Percentiles rank a stretch among this genome's conserved stretches.
Conservation (phyloP, 164 flowering plant genomes). For the Vitis amurensis region DNA sequence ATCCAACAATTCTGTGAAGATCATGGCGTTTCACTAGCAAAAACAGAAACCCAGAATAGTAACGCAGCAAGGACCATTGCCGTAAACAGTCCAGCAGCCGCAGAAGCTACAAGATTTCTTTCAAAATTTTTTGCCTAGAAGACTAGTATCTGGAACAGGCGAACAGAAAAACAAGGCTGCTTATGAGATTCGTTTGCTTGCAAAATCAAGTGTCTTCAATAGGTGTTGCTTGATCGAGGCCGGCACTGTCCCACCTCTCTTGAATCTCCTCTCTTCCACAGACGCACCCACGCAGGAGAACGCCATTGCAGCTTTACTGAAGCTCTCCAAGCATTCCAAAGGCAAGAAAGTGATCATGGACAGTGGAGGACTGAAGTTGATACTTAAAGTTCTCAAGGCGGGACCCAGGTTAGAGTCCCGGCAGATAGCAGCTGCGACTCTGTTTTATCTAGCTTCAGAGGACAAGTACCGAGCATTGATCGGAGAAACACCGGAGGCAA, state of each 20-base stretch:
- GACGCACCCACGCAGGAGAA: constrained; percentile 58
- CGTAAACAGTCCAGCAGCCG: constrained; percentile 49
- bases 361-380: constrained; percentile 44
- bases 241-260: constrained; percentile 51
- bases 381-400: constrained; percentile 41
- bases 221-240: constrained; percentile 58
- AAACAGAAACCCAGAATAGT: constrained; percentile 18
- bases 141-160: constrained; percentile 40
- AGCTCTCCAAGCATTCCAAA: constrained; percentile 67
- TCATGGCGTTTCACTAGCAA: constrained; percentile 32
- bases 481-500: constrained; percentile 56
- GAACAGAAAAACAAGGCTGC: constrained; percentile 66
- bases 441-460: constrained; percentile 68
- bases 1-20: constrained; percentile 36
- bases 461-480: constrained; percentile 53
- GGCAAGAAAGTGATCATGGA: constrained; percentile 53
- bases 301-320: constrained; percentile 65
- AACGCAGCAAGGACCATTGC: constrained; percentile 34
- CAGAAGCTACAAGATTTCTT: constrained; percentile 48
- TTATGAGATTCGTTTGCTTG: constrained; percentile 62
- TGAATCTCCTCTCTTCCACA: constrained; percentile 41
- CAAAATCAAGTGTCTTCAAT: constrained; percentile 58
- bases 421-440: constrained; percentile 69
- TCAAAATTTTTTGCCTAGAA: constrained; percentile 41
- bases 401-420: constrained; percentile 52